Evolutionary conservation across 257 asterid genomes (phyloP).

Genomic region (Cinchona pubescens): DNA sequence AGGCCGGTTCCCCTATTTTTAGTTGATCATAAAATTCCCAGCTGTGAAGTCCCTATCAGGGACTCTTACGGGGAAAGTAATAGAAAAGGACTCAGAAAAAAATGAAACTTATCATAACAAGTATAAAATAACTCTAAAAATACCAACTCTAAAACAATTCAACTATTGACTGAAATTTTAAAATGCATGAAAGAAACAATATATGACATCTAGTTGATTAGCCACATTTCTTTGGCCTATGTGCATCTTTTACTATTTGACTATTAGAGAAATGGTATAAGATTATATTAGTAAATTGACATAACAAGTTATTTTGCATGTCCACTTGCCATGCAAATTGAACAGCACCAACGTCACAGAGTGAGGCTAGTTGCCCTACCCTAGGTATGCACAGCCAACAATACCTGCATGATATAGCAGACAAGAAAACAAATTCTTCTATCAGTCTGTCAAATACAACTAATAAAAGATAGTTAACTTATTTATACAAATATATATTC

Average conservation of each 20-base stretch:
- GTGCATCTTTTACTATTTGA: not conserved
- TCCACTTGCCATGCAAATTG: not conserved
- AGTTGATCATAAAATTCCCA: too few species aligned
- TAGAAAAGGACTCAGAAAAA: too few species aligned
- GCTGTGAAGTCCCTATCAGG: too few species aligned
- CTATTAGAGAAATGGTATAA: not conserved
- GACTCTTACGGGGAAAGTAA: too few species aligned
- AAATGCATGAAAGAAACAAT: constrained; percentile 3
- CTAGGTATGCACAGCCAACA: not conserved
- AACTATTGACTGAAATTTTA: not conserved
- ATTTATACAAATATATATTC: not conserved
- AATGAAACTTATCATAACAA: too few species aligned
- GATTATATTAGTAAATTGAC: not conserved
- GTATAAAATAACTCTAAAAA: not conserved
- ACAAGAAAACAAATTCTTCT: not conserved
- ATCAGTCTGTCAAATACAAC: too few species aligned
- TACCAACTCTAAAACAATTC: not conserved
- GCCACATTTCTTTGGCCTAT: not conserved
- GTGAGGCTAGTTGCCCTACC: constrained; percentile 1
- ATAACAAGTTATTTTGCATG: not conserved
- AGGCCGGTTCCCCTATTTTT: too few species aligned
- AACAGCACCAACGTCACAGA: not conserved
- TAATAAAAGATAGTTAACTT: not conserved
- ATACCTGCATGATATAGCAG: constrained; percentile 4
- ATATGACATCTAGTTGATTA: not conserved